phyloP scores from a whole-genome alignment of 768 basidiomycete genomes.

The Termitomyces heimii region DNA sequence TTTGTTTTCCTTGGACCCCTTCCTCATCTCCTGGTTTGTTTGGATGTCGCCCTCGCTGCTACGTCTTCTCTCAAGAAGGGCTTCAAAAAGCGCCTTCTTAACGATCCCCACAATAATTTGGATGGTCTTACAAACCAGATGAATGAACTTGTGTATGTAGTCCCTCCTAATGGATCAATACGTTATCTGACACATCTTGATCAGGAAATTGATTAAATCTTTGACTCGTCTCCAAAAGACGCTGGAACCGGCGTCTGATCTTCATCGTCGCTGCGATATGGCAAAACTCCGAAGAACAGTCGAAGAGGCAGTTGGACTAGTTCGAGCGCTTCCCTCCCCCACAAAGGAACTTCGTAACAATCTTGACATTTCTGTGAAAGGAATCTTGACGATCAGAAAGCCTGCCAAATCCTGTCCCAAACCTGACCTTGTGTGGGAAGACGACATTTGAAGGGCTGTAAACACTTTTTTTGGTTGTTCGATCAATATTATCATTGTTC shows the following conservation, averaged over 20 bases:
- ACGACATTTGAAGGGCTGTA: background rate
- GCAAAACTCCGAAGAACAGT: conserved; percentile 20
- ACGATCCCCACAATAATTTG: conserved; percentile 26
- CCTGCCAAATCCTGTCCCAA: conserved; percentile 11
- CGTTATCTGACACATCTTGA: background rate
- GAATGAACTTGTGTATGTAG: conserved; percentile 27
- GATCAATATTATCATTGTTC: too few species aligned
- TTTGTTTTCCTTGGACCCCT: conserved; percentile 31
- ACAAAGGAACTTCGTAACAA: conserved; percentile 17
- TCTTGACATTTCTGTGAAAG: conserved; percentile 24
- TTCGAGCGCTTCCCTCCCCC: conserved; percentile 17
- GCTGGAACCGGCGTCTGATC: conserved; percentile 22
- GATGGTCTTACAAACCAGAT: conserved; percentile 25
- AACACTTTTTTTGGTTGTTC: background rate
- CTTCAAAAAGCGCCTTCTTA: conserved; percentile 22
- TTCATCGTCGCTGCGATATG: conserved; percentile 22
- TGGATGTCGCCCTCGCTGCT: conserved; percentile 25
- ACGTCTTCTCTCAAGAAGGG: conserved; percentile 22
- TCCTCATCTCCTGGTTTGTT: conserved; percentile 34
- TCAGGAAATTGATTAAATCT: conserved; percentile 3
- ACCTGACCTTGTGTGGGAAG: conserved; percentile 14
- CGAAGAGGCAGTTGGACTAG: conserved; percentile 19
- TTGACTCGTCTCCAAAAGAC: conserved; percentile 11
- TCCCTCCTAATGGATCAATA: background rate
- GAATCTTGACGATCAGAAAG: conserved; percentile 20